These are phyloP conservation scores for Sextonia rubra DNA, from an alignment of 164 flowering plant genomes.

Conservation along the genomic window DNA sequence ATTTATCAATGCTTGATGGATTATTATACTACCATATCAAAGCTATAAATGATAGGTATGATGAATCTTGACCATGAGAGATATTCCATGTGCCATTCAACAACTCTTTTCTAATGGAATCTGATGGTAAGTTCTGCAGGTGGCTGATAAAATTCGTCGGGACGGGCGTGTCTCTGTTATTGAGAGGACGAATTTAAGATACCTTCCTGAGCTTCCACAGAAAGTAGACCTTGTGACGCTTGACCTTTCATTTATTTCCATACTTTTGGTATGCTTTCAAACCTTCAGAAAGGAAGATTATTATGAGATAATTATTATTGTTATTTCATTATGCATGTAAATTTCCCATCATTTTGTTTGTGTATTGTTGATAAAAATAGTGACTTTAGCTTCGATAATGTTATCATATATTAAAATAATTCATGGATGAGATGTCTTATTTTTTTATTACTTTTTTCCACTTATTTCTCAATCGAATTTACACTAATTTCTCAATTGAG, in stretches of 20 bases:
- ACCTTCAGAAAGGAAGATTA: not conserved
- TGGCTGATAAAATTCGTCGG: constrained; percentile 84
- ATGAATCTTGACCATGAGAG: too few relatives aligned
- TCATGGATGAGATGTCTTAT: not conserved
- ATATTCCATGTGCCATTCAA: too few relatives aligned
- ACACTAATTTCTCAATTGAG: not conserved
- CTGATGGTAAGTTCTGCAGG: constrained; percentile 33
- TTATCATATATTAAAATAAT: not conserved
- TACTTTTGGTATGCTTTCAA: constrained; percentile 63
- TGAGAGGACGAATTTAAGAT: constrained; percentile 90
- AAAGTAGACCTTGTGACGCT: constrained; percentile 94
- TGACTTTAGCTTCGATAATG: not conserved
- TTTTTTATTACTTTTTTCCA: not conserved
- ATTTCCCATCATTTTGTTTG: not conserved
- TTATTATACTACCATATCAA: too few relatives aligned
- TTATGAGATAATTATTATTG: not conserved
- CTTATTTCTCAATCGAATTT: not conserved
- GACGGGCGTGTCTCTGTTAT: constrained; percentile 79
- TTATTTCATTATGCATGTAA: not conserved
- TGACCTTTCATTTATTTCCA: constrained; percentile 96
- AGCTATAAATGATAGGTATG: too few relatives aligned
- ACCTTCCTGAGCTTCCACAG: constrained; percentile 82
- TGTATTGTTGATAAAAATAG: not conserved
- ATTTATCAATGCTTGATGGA: too few relatives aligned
- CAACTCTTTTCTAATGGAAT: too few relatives aligned